Base-by-base conservation (phyloP, 805 yeast genomes). In the Metschnikowia borealis region DNA sequence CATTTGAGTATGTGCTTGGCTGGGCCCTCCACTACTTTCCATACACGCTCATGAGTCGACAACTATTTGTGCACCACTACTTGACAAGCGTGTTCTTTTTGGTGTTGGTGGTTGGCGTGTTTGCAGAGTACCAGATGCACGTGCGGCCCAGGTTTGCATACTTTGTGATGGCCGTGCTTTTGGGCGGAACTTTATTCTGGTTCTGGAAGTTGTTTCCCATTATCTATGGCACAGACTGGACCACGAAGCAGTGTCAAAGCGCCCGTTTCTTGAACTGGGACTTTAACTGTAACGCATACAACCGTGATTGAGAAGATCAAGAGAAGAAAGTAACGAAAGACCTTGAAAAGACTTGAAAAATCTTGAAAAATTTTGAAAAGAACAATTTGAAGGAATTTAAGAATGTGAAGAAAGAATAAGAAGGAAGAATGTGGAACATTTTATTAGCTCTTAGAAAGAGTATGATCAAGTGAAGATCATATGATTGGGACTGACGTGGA, bases 1-100 rank as follows among this genome's bases (percentile, higher is more conserved):
- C 65, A 11, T 50, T 71, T 13, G 78, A 75, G 52, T 77, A 66
- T 50, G 56, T 78, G 15, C 51, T 79, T 2, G 94, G 89, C 1
- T 87, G 83, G 79, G 52, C 73, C 1, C 31, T 83, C 20, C 84
- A 84, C 58, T 79, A 73, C 54, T 54, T 77, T 38, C 92, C 94
- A 17, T 82, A 78, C 53, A 71, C 78, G 61, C 48, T 62, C 50
- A 62, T 71, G 64, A 49, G 65, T 13, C 60, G 76, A 49, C 74
- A 73, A 44, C 48, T 73, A 51, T 73, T 74, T 52, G 58, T 75
- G 5, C 78, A 73, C 47, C 74, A 75, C 56, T 82, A 82, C 62
- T 62, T 78, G 42, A 78, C 81, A 21, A 67, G 83, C 10, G 62
- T 80, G 32, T 79, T 73, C 54, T 78, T 82, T 59, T 73, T 77